Conservation (phyloP, 371 early-diverging fungal species). For the Lichtheimia hyalospora region DNA sequence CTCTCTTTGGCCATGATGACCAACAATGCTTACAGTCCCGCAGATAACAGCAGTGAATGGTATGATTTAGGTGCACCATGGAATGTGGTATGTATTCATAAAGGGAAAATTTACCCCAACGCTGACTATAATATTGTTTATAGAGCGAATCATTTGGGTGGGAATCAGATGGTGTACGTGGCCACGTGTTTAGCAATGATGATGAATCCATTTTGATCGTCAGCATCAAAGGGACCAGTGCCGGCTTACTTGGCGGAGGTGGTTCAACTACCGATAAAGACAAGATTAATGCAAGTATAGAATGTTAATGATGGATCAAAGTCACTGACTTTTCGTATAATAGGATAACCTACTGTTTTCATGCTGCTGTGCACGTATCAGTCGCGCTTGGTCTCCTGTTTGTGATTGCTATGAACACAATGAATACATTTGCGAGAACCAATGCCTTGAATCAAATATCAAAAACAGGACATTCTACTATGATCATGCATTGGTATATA, state of each 20-base stretch:
- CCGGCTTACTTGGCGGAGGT: slow-evolving; percentile 72
- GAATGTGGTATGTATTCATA: slow-evolving; percentile 41
- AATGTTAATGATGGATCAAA: too few species aligned
- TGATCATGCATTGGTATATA: slow-evolving; percentile 73
- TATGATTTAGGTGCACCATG: slow-evolving; percentile 76
- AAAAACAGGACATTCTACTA: slow-evolving; percentile 75
- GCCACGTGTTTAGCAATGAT: slow-evolving; percentile 83
- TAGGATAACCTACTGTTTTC: slow-evolving; percentile 94
- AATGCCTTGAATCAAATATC: slow-evolving; percentile 66
- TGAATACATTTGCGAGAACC: slow-evolving; percentile 59
- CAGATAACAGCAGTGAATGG: slow-evolving; percentile 57
- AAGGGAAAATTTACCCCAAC: not conserved
- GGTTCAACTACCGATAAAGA: slow-evolving; percentile 73
- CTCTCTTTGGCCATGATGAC: slow-evolving; percentile 75
- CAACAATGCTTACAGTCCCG: slow-evolving; percentile 65
- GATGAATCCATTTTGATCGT: slow-evolving; percentile 74
- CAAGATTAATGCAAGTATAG: slow-evolving; percentile 70
- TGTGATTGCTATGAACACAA: slow-evolving; percentile 78
- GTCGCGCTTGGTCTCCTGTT: slow-evolving; percentile 80
- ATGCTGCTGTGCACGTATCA: slow-evolving; percentile 95
- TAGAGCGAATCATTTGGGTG: slow-evolving; percentile 86
- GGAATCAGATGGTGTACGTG: slow-evolving; percentile 84
- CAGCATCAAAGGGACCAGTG: slow-evolving; percentile 91
- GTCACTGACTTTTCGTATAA: not conserved
- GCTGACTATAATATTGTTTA: not conserved